A percentile compares a stretch with the other conserved stretches of the same genome.
These are phyloP conservation scores for Picea sitchensis DNA, from an alignment of 75 land plant species.

Conservation along the genomic window DNA sequence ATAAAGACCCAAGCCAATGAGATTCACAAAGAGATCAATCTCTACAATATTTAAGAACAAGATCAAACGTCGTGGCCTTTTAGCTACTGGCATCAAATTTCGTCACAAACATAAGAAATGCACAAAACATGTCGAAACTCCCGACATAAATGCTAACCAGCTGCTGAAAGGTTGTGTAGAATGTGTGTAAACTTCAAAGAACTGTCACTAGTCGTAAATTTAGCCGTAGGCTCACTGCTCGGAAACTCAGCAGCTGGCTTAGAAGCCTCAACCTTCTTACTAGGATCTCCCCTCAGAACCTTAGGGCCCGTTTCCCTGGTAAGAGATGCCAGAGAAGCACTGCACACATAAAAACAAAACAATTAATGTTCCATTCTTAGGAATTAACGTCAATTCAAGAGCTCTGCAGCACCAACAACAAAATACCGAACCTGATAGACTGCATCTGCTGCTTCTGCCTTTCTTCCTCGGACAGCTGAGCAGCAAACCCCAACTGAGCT, in stretches of 20 bases:
- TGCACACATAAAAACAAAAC: slow-evolving; percentile 11
- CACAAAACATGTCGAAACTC: no score
- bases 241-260: not conserved
- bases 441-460: slow-evolving; percentile 75
- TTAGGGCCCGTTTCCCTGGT: slow-evolving; percentile 88
- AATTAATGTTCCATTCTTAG: not conserved
- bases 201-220: slow-evolving; percentile 64
- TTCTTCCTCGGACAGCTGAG: slow-evolving; percentile 46
- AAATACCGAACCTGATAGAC: slow-evolving; percentile 68
- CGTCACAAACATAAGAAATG: not conserved
- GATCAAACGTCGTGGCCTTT: not conserved
- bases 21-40: not conserved
- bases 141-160: slow-evolving; percentile 27
- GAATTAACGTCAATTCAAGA: not conserved
- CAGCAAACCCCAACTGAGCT: slow-evolving; percentile 9
- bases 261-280: slow-evolving; percentile 31
- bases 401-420: not conserved
- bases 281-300: slow-evolving; percentile 77
- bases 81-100: no score
- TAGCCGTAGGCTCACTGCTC: slow-evolving; percentile 6
- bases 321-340: slow-evolving; percentile 86
- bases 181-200: slow-evolving; percentile 86
- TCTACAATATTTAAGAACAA: no score
- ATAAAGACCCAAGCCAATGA: not conserved
- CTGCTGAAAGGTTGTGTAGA: slow-evolving; percentile 91